Conservation (phyloP, 148 eudicot species). For the Selenicereus undatus region DNA sequence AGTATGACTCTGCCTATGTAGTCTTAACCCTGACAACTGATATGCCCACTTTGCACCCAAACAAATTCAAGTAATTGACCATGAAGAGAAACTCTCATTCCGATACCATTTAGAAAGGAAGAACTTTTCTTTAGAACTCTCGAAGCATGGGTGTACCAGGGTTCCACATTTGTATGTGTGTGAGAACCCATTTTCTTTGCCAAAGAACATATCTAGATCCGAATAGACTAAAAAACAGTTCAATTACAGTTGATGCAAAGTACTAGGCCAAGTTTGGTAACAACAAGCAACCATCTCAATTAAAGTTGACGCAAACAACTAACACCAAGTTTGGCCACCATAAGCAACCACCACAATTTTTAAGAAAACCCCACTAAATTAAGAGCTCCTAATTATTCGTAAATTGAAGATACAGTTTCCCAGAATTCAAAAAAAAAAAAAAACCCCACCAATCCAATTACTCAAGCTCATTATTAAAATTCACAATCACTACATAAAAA, state of each 20-base stretch:
- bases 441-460: too few species aligned
- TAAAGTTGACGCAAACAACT: not conserved
- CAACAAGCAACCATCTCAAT: not conserved
- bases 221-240: not conserved
- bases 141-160: not conserved
- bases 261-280: not conserved
- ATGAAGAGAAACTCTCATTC: not conserved
- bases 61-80: not conserved
- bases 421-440: not conserved
- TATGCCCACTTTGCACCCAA: not conserved
- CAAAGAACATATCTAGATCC: too few species aligned
- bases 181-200: not conserved
- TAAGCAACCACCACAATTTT: not conserved
- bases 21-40: not conserved
- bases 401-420: not conserved
- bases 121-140: not conserved
- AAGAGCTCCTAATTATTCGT: not conserved
- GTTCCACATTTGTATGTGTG: too few species aligned
- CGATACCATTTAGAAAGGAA: not conserved
- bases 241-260: not conserved
- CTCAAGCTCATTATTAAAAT: not conserved
- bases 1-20: not conserved
- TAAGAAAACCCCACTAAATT: not conserved
- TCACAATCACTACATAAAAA: not conserved
- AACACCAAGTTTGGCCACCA: not conserved